Evolutionary conservation across 441 rosid genomes (phyloP).

Genomic region (Pelargonium exstipulatum): DNA sequence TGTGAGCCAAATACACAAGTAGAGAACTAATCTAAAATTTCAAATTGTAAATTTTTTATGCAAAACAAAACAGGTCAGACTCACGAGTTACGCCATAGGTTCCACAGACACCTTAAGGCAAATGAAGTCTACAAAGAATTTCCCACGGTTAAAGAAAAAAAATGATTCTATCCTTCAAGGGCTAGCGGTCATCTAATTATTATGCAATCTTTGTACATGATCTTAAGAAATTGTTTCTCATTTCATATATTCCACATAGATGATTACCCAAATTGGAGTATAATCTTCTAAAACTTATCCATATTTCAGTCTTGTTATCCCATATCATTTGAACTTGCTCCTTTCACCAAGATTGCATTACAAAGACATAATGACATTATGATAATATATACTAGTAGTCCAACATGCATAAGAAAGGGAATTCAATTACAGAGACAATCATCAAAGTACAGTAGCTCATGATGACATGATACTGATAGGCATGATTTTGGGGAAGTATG

Average conservation of each 20-base stretch:
- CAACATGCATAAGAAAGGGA: background rate
- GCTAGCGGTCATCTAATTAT: background rate
- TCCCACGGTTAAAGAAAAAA: background rate
- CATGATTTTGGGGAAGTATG: background rate
- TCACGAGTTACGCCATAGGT: background rate
- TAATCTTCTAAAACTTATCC: background rate
- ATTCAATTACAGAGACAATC: background rate
- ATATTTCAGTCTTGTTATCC: background rate
- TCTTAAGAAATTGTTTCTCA: too few species aligned
- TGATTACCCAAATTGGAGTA: background rate
- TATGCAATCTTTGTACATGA: background rate
- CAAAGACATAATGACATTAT: background rate
- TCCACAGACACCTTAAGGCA: background rate
- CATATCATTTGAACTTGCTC: background rate
- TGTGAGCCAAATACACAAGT: background rate
- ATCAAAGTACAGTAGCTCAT: background rate
- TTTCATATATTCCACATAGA: too few species aligned
- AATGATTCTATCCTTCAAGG: background rate
- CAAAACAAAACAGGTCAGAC: background rate
- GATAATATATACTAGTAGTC: background rate
- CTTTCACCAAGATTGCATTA: slow-evolving; percentile 4
- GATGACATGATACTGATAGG: background rate
- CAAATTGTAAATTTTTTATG: background rate
- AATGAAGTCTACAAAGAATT: background rate
- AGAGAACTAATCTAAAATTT: background rate